Evolutionary conservation across 2,329 filamentous ascomycete genomes (phyloP).

Genomic region (Penicillium expansum): DNA sequence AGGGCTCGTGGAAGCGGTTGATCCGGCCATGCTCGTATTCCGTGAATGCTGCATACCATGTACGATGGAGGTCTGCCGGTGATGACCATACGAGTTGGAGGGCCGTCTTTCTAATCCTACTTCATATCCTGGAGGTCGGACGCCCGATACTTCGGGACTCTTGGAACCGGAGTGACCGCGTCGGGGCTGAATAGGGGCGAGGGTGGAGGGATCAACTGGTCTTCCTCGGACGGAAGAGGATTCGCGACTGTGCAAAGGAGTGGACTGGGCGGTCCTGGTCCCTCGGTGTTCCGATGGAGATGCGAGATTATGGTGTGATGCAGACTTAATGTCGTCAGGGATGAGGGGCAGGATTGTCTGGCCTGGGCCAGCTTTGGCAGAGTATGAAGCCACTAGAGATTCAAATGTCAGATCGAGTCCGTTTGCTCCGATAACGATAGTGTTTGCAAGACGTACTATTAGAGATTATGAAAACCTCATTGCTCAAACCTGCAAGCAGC

Average conservation of each 20-base stretch:
- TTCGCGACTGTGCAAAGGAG: constrained; percentile 45
- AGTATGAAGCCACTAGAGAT: constrained; percentile 37
- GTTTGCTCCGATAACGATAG: constrained; percentile 3
- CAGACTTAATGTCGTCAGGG: constrained; percentile 38
- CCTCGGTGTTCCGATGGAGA: constrained; percentile 39
- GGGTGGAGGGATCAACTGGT: constrained; percentile 35
- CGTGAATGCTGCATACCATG: constrained; percentile 88
- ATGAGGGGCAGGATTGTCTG: constrained; percentile 42
- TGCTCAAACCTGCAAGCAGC: constrained; percentile 1
- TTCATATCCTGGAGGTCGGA: constrained; percentile 39
- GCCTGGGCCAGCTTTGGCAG: constrained; percentile 38
- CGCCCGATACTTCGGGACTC: constrained; percentile 39
- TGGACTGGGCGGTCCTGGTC: constrained; percentile 38
- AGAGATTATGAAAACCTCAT: constrained; percentile 2
- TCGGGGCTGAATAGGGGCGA: constrained; percentile 37
- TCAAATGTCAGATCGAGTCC: constrained; percentile 6
- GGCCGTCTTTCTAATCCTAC: constrained; percentile 41
- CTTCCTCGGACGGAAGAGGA: constrained; percentile 45
- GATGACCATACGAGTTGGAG: constrained; percentile 70
- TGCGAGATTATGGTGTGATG: constrained; percentile 39
- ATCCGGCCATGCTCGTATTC: constrained; percentile 71
- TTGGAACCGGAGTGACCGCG: constrained; percentile 45
- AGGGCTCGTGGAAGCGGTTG: constrained; percentile 72
- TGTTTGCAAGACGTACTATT: constrained; percentile 3
- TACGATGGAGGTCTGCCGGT: constrained; percentile 94